phyloP scores from a whole-genome alignment of 2,329 filamentous ascomycete species.

The Lachnellula hyalina region DNA sequence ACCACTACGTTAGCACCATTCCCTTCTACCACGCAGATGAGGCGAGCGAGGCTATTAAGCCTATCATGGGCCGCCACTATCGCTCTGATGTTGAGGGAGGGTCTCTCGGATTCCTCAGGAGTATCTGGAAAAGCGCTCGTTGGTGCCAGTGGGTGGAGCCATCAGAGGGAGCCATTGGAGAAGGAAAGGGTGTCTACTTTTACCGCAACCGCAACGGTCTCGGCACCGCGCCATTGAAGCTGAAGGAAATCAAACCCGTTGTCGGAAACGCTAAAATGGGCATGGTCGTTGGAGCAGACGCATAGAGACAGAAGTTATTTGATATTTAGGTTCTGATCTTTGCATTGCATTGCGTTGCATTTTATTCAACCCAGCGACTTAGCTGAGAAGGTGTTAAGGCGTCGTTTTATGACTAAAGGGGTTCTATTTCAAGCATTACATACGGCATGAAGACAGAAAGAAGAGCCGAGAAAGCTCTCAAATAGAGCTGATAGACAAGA shows the following conservation, averaged over 20 bases:
- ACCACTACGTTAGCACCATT: conserved; percentile 95
- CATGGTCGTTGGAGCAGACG: conserved; percentile 6
- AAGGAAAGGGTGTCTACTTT: conserved; percentile 87
- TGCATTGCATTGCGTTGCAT: conserved; percentile 3
- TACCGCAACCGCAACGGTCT: conserved; percentile 92
- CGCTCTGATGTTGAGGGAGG: conserved; percentile 75
- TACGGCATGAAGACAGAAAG: neutral
- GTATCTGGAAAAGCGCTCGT: conserved; percentile 74
- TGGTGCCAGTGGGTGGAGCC: conserved; percentile 98
- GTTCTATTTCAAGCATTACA: neutral
- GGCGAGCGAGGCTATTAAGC: conserved; percentile 88
- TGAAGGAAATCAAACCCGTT: conserved; percentile 15
- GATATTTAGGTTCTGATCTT: no score
- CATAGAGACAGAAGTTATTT: neutral
- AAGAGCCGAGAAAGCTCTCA: conserved; percentile 3
- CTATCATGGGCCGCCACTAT: conserved; percentile 94
- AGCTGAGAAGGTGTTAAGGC: conserved; percentile 12
- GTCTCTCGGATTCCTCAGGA: conserved; percentile 73
- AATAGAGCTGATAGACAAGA: conserved; percentile 15
- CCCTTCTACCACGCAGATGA: conserved; percentile 97
- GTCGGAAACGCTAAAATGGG: conserved; percentile 10
- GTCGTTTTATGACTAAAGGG: conserved; percentile 11
- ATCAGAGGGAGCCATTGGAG: conserved; percentile 70
- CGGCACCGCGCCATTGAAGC: conserved; percentile 41
- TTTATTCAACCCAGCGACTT: conserved; percentile 7